These are phyloP conservation scores for Pseudozyma sp. DNA, from an alignment of 1,284 basidiomycete species.

Conservation along the genomic window DNA sequence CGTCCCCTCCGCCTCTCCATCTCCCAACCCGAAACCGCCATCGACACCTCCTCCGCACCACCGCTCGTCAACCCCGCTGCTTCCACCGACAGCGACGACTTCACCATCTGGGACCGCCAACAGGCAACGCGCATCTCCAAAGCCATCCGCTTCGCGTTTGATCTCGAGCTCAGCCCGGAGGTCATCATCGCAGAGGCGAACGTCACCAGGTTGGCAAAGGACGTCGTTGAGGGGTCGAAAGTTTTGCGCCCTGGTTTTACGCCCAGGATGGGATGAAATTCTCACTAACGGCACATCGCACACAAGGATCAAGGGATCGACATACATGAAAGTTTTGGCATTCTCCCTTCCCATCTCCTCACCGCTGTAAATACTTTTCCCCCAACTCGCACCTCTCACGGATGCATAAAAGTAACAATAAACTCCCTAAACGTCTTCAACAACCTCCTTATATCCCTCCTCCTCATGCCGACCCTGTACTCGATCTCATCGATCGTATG, in stretches of 20 bases:
- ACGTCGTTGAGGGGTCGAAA: slow-evolving; percentile 84
- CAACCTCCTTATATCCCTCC: slow-evolving; percentile 55
- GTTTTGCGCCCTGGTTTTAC: slow-evolving; percentile 70
- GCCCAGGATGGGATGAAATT: slow-evolving; percentile 26
- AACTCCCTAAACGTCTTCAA: slow-evolving; percentile 50
- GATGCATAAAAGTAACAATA: slow-evolving; percentile 62
- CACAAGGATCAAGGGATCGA: neutral
- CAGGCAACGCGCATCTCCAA: slow-evolving; percentile 88
- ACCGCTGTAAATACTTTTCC: neutral
- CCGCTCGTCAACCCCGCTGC: neutral
- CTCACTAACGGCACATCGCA: neutral
- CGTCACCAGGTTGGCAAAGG: slow-evolving; percentile 77
- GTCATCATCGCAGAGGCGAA: slow-evolving; percentile 95
- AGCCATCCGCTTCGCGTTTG: slow-evolving; percentile 82
- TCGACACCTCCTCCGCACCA: neutral
- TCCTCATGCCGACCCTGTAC: slow-evolving; percentile 41
- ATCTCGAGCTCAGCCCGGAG: slow-evolving; percentile 86
- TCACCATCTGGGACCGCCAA: slow-evolving; percentile 87
- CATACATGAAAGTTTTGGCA: too few relatives aligned
- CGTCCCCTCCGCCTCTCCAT: slow-evolving; percentile 27
- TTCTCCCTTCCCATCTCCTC: too few relatives aligned
- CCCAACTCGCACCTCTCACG: slow-evolving; percentile 4
- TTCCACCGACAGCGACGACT: slow-evolving; percentile 83
- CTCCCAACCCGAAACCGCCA: slow-evolving; percentile 2
- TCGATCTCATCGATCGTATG: slow-evolving; percentile 67